Percentiles rank a stretch among this genome's conserved stretches.
Evolutionary conservation across 1,139 yeast species (phyloP).

Genomic region (Pneumocystis wakefieldiae): DNA sequence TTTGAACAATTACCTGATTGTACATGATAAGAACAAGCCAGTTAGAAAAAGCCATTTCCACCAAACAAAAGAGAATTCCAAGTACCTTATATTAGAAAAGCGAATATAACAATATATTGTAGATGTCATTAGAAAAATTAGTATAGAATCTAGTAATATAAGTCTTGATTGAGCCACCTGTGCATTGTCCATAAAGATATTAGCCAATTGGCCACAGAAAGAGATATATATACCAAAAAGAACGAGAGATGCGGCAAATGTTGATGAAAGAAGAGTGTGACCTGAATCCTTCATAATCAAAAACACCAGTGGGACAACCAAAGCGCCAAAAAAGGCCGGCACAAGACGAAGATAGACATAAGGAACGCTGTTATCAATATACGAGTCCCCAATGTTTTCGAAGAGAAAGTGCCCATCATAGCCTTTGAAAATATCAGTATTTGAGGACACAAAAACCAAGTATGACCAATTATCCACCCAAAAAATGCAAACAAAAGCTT

Average conservation of each 20-base stretch:
- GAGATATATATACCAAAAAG: slow-evolving; percentile 36
- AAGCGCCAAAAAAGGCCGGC: slow-evolving; percentile 67
- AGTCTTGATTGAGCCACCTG: slow-evolving; percentile 83
- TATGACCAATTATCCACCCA: slow-evolving; percentile 78
- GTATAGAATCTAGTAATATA: slow-evolving; percentile 79
- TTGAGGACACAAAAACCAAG: slow-evolving; percentile 80
- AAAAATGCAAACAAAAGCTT: slow-evolving; percentile 79
- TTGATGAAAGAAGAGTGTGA: slow-evolving; percentile 63
- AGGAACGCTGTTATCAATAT: slow-evolving; percentile 64
- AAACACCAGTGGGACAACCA: slow-evolving; percentile 71
- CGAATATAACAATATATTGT: slow-evolving; percentile 65
- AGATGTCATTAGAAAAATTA: slow-evolving; percentile 65
- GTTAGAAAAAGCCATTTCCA: slow-evolving; percentile 75
- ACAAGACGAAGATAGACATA: slow-evolving; percentile 73
- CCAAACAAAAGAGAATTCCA: slow-evolving; percentile 60
- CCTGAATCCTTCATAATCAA: slow-evolving; percentile 71
- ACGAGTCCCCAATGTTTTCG: slow-evolving; percentile 77
- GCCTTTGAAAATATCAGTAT: slow-evolving; percentile 50
- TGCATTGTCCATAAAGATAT: slow-evolving; percentile 39
- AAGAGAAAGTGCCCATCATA: slow-evolving; percentile 84
- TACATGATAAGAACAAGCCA: slow-evolving; percentile 76
- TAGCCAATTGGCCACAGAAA: slow-evolving; percentile 12
- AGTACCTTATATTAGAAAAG: slow-evolving; percentile 55
- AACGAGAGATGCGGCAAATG: slow-evolving; percentile 65
- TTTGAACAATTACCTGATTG: slow-evolving; percentile 30